phyloP scores from a whole-genome alignment of 306 rosid genomes.

The Cotoneaster glaucophyllus region DNA sequence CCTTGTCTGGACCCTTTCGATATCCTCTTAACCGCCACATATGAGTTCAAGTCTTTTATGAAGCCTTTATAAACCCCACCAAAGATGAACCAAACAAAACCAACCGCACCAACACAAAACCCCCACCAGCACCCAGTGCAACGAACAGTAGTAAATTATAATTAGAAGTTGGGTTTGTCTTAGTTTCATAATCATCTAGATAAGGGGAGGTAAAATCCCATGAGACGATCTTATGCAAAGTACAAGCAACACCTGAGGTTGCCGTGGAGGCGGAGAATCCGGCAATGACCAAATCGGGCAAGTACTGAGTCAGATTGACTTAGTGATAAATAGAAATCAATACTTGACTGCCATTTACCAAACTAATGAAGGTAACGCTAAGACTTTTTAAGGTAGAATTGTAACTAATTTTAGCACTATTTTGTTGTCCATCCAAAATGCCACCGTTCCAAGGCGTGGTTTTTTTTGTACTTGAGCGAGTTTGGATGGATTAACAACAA shows the following conservation, averaged over 20 bases:
- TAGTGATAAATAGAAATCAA: background rate
- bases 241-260: background rate
- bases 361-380: background rate
- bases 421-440: background rate
- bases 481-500: no score
- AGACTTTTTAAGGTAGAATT: background rate
- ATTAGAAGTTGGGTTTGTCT: no score
- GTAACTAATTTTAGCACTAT: background rate
- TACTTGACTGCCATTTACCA: background rate
- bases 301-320: background rate
- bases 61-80: slow-evolving; percentile 5
- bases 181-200: background rate
- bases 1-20: background rate
- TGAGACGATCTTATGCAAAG: slow-evolving; percentile 6
- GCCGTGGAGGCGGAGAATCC: background rate
- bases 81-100: no score
- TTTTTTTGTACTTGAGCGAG: background rate
- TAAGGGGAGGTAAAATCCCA: background rate
- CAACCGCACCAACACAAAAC: no score
- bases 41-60: slow-evolving; percentile 9
- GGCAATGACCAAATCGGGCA: background rate
- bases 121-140: no score
- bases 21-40: background rate
- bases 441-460: slow-evolving; percentile 8
- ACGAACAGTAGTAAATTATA: no score